phyloP scores from a whole-genome alignment of 805 yeast genomes.

The Candida oleophila region DNA sequence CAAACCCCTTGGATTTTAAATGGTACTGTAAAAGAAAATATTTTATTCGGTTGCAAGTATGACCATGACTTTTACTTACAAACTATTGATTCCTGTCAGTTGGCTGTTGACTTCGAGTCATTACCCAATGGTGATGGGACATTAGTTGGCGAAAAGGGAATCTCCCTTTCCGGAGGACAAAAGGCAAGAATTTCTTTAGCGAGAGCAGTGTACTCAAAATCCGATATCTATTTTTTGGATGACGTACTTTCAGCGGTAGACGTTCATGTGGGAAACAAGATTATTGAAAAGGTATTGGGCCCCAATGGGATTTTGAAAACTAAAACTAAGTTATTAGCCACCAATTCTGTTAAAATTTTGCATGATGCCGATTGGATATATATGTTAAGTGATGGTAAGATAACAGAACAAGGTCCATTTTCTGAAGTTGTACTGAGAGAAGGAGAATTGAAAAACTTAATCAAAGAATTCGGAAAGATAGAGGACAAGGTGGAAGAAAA shows the following conservation, averaged over 20 bases:
- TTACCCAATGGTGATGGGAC: slow-evolving; percentile 42
- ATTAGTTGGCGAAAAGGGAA: slow-evolving; percentile 44
- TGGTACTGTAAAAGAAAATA: slow-evolving; percentile 38
- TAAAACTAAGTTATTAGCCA: slow-evolving; percentile 37
- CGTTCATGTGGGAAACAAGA: slow-evolving; percentile 38
- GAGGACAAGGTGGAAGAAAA: slow-evolving; percentile 31
- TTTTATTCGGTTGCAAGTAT: slow-evolving; percentile 33
- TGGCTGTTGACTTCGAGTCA: slow-evolving; percentile 29
- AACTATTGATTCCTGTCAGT: slow-evolving; percentile 37
- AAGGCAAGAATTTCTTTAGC: slow-evolving; percentile 42
- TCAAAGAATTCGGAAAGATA: slow-evolving; percentile 26
- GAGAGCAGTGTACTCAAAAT: slow-evolving; percentile 40
- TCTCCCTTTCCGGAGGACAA: slow-evolving; percentile 42
- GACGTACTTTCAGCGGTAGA: slow-evolving; percentile 44
- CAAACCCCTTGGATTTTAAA: slow-evolving; percentile 43
- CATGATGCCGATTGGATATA: slow-evolving; percentile 32
- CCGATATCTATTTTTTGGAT: slow-evolving; percentile 37
- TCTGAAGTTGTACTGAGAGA: slow-evolving; percentile 42
- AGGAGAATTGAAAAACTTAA: slow-evolving; percentile 36
- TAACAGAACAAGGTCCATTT: slow-evolving; percentile 47
- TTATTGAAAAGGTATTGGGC: slow-evolving; percentile 30
- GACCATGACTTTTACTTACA: slow-evolving; percentile 30
- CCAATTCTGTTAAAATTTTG: slow-evolving; percentile 36
- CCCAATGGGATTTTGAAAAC: slow-evolving; percentile 29
- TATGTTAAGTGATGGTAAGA: slow-evolving; percentile 26